Base-by-base conservation (phyloP, 768 basidiomycete genomes). In the Xerocomellus dryophilus region DNA sequence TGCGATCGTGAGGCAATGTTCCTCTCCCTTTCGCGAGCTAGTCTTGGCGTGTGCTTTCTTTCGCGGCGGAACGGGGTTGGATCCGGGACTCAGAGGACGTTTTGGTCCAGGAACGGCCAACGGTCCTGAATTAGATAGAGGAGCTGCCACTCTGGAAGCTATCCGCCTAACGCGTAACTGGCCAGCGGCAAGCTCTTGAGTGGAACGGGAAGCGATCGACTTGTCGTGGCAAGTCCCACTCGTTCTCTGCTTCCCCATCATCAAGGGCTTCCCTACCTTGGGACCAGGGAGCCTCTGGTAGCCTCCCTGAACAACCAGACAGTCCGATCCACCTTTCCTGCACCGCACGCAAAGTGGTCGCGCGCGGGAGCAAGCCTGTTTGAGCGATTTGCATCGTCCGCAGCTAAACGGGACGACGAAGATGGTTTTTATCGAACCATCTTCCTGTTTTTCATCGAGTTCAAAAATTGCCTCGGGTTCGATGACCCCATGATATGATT, bases 211-310 rank as follows among this genome's bases (percentile, higher is more conserved):
- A 27, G 11, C 20, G 4, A 14, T 23, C 42, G 49, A 29, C 20
- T 20, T 15, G 20, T 39, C 8, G 32, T n/a, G n/a, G n/a, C 36
- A 1, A 14, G 47, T 21, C 12, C n/a, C 7, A 11, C 34, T 43
- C 23, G 46, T 29, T 18, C 25, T 12, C 23, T 39, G 34, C 40
- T 51, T 58, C 43, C 18, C n/a, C 21, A 9, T 4, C 17, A 50
- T 4, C 17, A 50, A n/a, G 17, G 23, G n/a, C 36, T 31, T 64
- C 12, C 2, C 17, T 3, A 20, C 0, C 41, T 64, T 70, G 20
- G 68, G 68, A 36, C 49, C n/a, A 36, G 68, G 70, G 20, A 70
- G 60, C 31, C 17, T 57, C 32, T 68, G 59, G 23, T 65, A 70
- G 27, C 60, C 60, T 34, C 11, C 31, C 27, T 34, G 36, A 3